Evolutionary conservation across 2,329 filamentous ascomycete species (phyloP).

Genomic region (Rasamsonia emersonii): DNA sequence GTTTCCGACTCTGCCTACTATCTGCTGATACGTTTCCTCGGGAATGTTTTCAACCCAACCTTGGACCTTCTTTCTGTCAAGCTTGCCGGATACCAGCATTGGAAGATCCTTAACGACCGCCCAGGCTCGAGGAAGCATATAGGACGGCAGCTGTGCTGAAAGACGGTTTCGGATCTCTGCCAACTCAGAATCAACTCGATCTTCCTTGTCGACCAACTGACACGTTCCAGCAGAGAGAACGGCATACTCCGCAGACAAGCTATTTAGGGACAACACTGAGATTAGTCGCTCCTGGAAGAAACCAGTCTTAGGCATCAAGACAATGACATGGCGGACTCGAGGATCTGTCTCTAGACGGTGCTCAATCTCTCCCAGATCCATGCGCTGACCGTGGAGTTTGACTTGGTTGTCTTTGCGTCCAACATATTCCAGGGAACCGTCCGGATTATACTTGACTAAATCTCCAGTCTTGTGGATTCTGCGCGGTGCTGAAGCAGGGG

Average conservation of each 20-base stretch:
- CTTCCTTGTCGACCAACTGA: slow-evolving; percentile 21
- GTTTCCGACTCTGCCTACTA: slow-evolving; percentile 11
- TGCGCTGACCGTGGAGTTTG: slow-evolving; percentile 57
- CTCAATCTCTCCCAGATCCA: slow-evolving; percentile 49
- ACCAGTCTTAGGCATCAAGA: slow-evolving; percentile 36
- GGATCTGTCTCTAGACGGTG: slow-evolving; percentile 24
- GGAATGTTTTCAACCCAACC: slow-evolving; percentile 38
- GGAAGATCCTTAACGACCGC: slow-evolving; percentile 33
- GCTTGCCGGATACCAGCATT: slow-evolving; percentile 26
- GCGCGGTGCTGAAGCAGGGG: slow-evolving; percentile 6
- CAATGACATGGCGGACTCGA: slow-evolving; percentile 32
- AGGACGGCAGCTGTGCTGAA: slow-evolving; percentile 35
- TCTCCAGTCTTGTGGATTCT: slow-evolving; percentile 25
- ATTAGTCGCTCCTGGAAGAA: slow-evolving; percentile 37
- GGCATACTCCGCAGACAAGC: slow-evolving; percentile 14
- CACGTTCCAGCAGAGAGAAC: slow-evolving; percentile 22
- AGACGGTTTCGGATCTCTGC: slow-evolving; percentile 29
- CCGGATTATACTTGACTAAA: slow-evolving; percentile 22
- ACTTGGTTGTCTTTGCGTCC: slow-evolving; percentile 59
- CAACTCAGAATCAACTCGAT: slow-evolving; percentile 17
- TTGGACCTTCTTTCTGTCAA: slow-evolving; percentile 32
- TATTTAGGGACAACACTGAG: slow-evolving; percentile 33
- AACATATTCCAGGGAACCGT: slow-evolving; percentile 31
- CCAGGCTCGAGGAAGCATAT: slow-evolving; percentile 37
- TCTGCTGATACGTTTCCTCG: slow-evolving; percentile 29